These are phyloP conservation scores for Cercospora sp. DNA, from an alignment of 2,329 filamentous ascomycete species.

Conservation along the genomic window DNA sequence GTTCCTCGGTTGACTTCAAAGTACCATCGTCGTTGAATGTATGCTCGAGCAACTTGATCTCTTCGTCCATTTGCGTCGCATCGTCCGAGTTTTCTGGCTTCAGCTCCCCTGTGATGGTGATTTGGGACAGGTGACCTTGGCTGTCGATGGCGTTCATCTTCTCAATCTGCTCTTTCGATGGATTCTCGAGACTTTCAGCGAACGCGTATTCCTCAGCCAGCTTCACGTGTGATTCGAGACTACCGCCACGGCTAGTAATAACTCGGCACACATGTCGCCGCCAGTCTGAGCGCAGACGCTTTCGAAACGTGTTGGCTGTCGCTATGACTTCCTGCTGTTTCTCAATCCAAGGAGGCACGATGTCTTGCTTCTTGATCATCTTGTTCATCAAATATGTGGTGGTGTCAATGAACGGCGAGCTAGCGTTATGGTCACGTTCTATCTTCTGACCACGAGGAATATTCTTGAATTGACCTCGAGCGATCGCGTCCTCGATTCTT, in stretches of 20 bases:
- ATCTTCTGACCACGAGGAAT: conserved; percentile 77
- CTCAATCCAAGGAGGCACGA: conserved; percentile 97
- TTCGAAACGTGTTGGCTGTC: conserved; percentile 68
- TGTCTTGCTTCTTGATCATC: conserved; percentile 94
- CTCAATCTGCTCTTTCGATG: conserved; percentile 48
- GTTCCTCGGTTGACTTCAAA: conserved; percentile 28
- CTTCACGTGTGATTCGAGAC: conserved; percentile 69
- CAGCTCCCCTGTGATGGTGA: conserved; percentile 49
- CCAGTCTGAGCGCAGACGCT: conserved; percentile 79
- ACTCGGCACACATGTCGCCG: conserved; percentile 74
- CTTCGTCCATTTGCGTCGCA: conserved; percentile 21
- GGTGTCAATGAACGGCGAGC: conserved; percentile 89
- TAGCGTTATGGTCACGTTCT: conserved; percentile 77
- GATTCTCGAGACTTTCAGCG: conserved; percentile 69
- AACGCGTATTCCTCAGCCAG: conserved; percentile 71
- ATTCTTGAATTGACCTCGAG: conserved; percentile 83
- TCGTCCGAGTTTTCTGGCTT: conserved; percentile 32
- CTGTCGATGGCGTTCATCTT: conserved; percentile 48
- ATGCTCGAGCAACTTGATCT: conserved; percentile 44
- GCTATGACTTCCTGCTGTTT: conserved; percentile 88
- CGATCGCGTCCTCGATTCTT: conserved; percentile 89
- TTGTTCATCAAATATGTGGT: conserved; percentile 99
- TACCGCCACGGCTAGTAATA: conserved; percentile 76
- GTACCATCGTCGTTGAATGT: conserved; percentile 34
- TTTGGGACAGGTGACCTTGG: conserved; percentile 51